phyloP scores from a whole-genome alignment of 2,329 filamentous ascomycete species.

The Penicillium rolfsii region DNA sequence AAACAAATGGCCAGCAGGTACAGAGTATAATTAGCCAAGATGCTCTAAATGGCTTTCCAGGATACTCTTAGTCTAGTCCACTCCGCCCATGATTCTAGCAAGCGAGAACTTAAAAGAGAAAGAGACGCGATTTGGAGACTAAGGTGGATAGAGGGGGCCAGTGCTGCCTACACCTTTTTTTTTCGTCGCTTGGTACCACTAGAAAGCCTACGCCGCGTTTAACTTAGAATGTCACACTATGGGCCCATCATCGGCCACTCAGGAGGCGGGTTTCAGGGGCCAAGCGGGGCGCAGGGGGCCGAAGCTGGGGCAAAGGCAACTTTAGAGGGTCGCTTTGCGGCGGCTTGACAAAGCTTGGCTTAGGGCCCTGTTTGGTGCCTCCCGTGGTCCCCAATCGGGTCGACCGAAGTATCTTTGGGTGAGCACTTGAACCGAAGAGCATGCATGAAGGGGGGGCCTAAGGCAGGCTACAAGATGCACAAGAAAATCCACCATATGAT shows the following conservation, averaged over 20 bases:
- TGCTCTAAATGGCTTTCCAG: constrained; percentile 2
- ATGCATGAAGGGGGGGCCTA: no score
- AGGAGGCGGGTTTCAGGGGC: constrained; percentile 16
- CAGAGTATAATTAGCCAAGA: not conserved
- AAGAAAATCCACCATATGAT: not conserved
- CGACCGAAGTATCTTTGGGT: not conserved
- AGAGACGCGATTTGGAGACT: not conserved
- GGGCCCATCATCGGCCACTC: constrained; percentile 16
- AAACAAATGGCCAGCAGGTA: constrained; percentile 1
- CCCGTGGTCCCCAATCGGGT: not conserved
- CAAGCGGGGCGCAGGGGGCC: not conserved
- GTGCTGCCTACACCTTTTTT: not conserved
- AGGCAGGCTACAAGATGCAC: not conserved
- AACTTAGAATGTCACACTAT: constrained; percentile 8
- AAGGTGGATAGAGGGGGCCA: constrained; percentile 3
- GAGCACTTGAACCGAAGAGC: not conserved
- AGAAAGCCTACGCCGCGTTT: constrained; percentile 15
- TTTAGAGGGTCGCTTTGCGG: constrained; percentile 5
- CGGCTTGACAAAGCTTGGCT: constrained; percentile 21
- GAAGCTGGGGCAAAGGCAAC: constrained; percentile 5
- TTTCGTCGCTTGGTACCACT: constrained; percentile 7
- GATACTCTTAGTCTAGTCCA: constrained; percentile 9
- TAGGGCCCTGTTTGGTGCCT: constrained; percentile 5
- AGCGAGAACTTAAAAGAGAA: constrained; percentile 1
- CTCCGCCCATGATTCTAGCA: no score